These are phyloP conservation scores for Cladosporium austrohemisphaericum DNA, from an alignment of 2,329 filamentous ascomycete species.

Conservation along the genomic window DNA sequence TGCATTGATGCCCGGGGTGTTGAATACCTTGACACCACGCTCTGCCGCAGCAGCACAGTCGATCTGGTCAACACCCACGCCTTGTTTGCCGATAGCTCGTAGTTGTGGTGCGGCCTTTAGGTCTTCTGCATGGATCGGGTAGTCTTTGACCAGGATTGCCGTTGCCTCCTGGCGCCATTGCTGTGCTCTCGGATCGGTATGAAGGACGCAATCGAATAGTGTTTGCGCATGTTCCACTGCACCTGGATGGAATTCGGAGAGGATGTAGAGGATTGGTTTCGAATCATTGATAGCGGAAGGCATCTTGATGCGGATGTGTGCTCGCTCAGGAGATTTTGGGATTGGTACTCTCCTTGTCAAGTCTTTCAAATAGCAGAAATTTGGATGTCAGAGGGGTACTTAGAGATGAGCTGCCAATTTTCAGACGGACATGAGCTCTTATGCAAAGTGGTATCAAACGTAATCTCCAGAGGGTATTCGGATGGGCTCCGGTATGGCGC, in stretches of 20 bases:
- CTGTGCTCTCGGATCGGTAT: constrained; percentile 24
- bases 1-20: constrained; percentile 45
- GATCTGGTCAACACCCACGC: constrained; percentile 47
- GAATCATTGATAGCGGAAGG: too few species aligned
- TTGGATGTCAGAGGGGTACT: too few species aligned
- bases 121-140: constrained; percentile 24
- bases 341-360: too few species aligned
- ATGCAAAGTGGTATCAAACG: too few species aligned
- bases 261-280: constrained; percentile 18
- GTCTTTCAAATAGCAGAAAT: too few species aligned
- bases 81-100: constrained; percentile 46
- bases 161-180: neutral
- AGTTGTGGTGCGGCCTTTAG: constrained; percentile 30
- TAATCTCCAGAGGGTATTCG: too few species aligned
- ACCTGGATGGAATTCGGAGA: constrained; percentile 27
- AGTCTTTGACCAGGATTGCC: constrained; percentile 18
- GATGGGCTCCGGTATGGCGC: too few species aligned
- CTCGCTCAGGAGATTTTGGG: too few species aligned
- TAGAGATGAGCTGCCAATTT: too few species aligned
- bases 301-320: too few species aligned
- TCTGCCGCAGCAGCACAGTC: constrained; percentile 38
- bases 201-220: constrained; percentile 39
- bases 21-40: constrained; percentile 42
- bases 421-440: too few species aligned
- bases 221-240: constrained; percentile 30